Percentiles rank a stretch among this genome's conserved stretches.
Evolutionary conservation across 2,329 filamentous ascomycete species (phyloP).

Genomic region (Rhexocercosporidium sp.): DNA sequence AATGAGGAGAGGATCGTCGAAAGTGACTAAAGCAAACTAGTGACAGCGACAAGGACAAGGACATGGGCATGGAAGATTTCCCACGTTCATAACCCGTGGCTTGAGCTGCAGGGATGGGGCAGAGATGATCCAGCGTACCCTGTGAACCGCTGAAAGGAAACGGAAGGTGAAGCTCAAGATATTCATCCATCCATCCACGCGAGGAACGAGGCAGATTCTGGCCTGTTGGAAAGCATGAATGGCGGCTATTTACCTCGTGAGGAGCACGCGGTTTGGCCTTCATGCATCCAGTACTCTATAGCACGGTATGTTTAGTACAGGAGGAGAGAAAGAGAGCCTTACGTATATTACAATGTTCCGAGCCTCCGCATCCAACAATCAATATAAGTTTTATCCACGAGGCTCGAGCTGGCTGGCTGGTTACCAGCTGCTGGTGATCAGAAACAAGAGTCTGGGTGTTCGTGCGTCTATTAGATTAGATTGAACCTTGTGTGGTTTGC

Average conservation of each 20-base stretch:
- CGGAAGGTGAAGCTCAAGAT: no score
- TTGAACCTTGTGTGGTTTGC: no score
- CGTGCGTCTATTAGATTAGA: no score
- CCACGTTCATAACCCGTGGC: conserved; percentile 1
- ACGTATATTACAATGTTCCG: not conserved
- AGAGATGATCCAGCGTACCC: no score
- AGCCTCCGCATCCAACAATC: not conserved
- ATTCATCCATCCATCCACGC: no score
- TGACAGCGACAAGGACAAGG: not conserved
- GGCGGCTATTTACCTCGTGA: not conserved
- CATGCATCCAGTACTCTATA: no score
- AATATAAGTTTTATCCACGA: not conserved
- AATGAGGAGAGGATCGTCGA: not conserved
- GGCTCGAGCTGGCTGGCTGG: not conserved
- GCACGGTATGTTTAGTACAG: no score
- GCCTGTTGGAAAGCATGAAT: not conserved
- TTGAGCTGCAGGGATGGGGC: not conserved
- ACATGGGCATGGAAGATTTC: not conserved
- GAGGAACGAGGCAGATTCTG: not conserved
- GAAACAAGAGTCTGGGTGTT: no score
- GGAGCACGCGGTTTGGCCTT: not conserved
- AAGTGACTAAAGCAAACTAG: not conserved
- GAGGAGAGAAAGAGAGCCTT: not conserved
- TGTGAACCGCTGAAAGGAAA: no score
- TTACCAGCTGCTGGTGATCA: not conserved